Percentiles rank a stretch among this genome's conserved stretches.
phyloP scores from a whole-genome alignment of 2,329 filamentous ascomycete genomes.

The Hypoxylon sp. region DNA sequence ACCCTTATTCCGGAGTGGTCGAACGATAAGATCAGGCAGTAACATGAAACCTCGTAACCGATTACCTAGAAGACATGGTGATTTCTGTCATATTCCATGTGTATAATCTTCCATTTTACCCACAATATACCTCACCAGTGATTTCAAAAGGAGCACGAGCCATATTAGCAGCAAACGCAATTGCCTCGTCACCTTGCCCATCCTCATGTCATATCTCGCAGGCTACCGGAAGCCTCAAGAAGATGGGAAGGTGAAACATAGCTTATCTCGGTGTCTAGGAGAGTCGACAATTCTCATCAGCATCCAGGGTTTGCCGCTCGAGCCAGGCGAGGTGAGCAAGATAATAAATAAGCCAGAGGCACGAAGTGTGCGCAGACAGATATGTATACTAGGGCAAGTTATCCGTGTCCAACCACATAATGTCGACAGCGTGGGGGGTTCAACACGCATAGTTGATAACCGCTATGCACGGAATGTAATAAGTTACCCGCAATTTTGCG shows the following conservation, averaged over 20 bases:
- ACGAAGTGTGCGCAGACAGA: constrained; percentile 3
- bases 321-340: constrained; percentile 26
- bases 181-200: constrained; percentile 15
- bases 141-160: constrained; percentile 11
- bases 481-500: not conserved
- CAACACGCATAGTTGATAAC: constrained; percentile 13
- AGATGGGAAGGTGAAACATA: constrained; percentile 23
- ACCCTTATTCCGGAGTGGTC: not conserved
- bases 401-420: constrained; percentile 19
- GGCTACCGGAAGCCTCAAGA: constrained; percentile 14
- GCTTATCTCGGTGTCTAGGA: constrained; percentile 19
- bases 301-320: constrained; percentile 25
- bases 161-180: constrained; percentile 1
- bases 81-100: not conserved
- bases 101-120: constrained; percentile 2
- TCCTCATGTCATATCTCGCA: constrained; percentile 17
- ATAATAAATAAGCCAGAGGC: constrained; percentile 27
- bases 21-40: not conserved
- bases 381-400: constrained; percentile 1
- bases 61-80: not conserved
- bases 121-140: constrained; percentile 6
- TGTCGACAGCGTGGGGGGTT: constrained; percentile 29
- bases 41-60: not conserved
- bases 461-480: constrained; percentile 12
- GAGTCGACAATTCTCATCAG: constrained; percentile 3